Evolutionary conservation across 441 rosid genomes (phyloP).

Genomic region (Gossypium lobatum): DNA sequence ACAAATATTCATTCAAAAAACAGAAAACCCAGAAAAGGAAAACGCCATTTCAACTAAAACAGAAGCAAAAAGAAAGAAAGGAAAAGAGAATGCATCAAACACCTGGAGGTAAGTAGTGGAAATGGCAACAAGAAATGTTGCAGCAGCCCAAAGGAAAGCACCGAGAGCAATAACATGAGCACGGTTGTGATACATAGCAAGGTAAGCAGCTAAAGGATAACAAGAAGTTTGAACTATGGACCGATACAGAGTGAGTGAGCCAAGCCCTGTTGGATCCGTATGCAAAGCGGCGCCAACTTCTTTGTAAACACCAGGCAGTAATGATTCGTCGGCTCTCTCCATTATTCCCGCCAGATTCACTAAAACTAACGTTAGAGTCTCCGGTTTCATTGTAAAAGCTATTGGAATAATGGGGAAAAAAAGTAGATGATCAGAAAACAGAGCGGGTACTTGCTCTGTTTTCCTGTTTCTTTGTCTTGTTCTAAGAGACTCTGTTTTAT

Average conservation of each 20-base stretch:
- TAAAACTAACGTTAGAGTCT: neutral
- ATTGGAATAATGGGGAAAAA: neutral
- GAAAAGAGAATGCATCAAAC: neutral
- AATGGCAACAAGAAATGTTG: neutral
- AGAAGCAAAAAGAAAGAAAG: neutral
- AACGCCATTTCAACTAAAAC: neutral
- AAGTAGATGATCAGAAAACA: neutral
- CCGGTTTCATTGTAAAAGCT: neutral
- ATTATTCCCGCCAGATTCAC: conserved; percentile 6
- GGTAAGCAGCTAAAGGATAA: conserved; percentile 1
- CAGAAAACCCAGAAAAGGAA: neutral
- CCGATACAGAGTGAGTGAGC: neutral
- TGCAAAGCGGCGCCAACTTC: neutral
- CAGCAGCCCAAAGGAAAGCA: neutral
- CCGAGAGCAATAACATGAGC: conserved; percentile 5
- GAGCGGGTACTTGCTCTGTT: neutral
- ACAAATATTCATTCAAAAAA: neutral
- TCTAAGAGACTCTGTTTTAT: neutral
- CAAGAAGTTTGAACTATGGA: neutral
- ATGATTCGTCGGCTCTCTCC: conserved; percentile 5
- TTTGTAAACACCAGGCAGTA: conserved; percentile 1
- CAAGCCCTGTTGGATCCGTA: neutral
- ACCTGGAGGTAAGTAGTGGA: conserved; percentile 3
- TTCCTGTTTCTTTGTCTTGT: neutral
- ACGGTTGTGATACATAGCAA: conserved; percentile 4